Evolutionary conservation across 2,329 filamentous ascomycete genomes (phyloP), one percentile per base, ranked within the genome.

Genomic region (Pseudogymnoascus sp.): DNA sequence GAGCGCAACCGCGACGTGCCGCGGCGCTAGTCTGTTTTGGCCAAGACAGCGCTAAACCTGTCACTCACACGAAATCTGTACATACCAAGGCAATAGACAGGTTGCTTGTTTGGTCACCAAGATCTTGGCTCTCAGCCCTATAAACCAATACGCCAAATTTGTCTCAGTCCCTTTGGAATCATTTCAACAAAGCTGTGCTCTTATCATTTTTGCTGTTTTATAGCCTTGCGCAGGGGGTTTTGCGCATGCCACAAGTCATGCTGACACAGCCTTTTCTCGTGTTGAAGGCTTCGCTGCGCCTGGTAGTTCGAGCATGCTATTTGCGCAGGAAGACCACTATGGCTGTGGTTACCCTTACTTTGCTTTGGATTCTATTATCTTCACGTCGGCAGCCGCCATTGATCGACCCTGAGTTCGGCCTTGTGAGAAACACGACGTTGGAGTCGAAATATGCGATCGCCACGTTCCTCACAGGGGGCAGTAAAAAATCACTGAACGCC

Each of bases 401-500:
- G 5, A 33, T 56, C 5, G 50, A 56, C 50, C 50, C 28, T 33
- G 28, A 56, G 28, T 56, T 56, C 33, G 50, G 50, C 18, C 50
- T 56, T 4, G 28, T 56, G n/a, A 56, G 16, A 33, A 33, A 56
- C 25, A 56, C 28, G 18, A 33, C 50, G 28, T 56, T n/a, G 25
- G 50, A 56, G 50, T 56, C 50, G 28, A 33, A 16, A 31, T 56
- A 56, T 65, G 75, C 75, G 4, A 73, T 75, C 50, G 75, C 74
- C 10, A 77, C 76, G 7, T 76, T 77, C 64, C 72, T 77, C 8
- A 72, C 73, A 38, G 71, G 72, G 47, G 67, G 68, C 33, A 69
- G 62, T 23, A 69, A 71, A 63, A 66, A 56, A 23, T 66, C 35
- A 23, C 63, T 69, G 56, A 63, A 66, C 11, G 23, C 63, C 11